A percentile compares a stretch with the other conserved stretches of the same genome.
Conservation (phyloP, 768 basidiomycete species). For the Xerocomellus dryophilus region DNA sequence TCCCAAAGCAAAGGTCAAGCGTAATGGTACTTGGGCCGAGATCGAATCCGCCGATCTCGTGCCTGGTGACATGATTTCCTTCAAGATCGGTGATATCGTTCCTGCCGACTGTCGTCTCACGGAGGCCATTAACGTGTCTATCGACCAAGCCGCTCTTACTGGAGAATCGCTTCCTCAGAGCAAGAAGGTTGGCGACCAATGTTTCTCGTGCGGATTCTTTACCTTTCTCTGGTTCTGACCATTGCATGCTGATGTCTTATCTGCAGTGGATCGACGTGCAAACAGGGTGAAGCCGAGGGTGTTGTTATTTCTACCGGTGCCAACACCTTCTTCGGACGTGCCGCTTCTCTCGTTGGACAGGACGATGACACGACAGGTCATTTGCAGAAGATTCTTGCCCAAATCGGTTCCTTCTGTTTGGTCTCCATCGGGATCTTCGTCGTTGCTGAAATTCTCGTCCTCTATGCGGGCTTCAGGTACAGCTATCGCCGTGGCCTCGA, state of each 20-base stretch:
- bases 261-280: constrained; percentile 89
- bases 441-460: constrained; percentile 86
- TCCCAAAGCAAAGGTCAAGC: constrained; percentile 94
- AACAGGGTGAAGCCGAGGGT: constrained; percentile 98
- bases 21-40: constrained; percentile 80
- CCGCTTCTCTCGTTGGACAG: constrained; percentile 94
- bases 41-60: constrained; percentile 89
- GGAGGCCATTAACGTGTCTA: constrained; percentile 95
- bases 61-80: constrained; percentile 93
- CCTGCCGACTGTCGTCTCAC: constrained; percentile 97
- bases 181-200: constrained; percentile 94
- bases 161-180: constrained; percentile 92
- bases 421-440: constrained; percentile 96
- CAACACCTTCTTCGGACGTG: constrained; percentile 99
- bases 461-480: constrained; percentile 92
- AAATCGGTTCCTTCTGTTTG: constrained; percentile 97
- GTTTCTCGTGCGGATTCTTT: constrained; percentile 82
- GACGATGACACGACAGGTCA: constrained; percentile 98
- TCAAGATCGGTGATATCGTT: constrained; percentile 99
- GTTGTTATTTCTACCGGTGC: constrained; percentile 97
- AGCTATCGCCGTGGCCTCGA: constrained; percentile 91
- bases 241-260: not conserved
- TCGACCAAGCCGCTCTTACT: constrained; percentile 97
- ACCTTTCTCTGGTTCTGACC: not conserved
- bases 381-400: constrained; percentile 96